phyloP scores from a whole-genome alignment of 2,329 filamentous ascomycete species.

The Monosporascus sp. region DNA sequence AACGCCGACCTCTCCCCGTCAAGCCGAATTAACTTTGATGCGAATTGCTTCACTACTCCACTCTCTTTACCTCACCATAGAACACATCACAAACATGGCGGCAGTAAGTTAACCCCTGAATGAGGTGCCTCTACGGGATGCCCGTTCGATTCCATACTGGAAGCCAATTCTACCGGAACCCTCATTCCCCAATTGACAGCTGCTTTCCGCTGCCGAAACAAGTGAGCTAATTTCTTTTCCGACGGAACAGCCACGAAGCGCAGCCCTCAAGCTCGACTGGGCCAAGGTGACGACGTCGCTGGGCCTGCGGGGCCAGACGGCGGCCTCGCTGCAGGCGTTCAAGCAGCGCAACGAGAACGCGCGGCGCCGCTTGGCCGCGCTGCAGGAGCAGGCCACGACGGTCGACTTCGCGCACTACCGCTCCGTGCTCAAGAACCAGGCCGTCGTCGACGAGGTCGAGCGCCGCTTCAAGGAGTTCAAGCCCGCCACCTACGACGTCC shows the following conservation, averaged over 20 bases:
- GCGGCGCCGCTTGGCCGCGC: slow-evolving; percentile 82
- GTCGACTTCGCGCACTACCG: slow-evolving; percentile 96
- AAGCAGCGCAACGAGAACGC: slow-evolving; percentile 99
- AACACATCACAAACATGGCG: slow-evolving; percentile 58
- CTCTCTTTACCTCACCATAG: slow-evolving; percentile 34
- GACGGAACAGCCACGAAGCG: slow-evolving; percentile 68
- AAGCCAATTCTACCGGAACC: not conserved
- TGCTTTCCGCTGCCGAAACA: not conserved
- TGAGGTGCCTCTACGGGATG: slow-evolving; percentile 1
- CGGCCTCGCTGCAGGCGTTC: slow-evolving; percentile 85
- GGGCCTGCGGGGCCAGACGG: slow-evolving; percentile 92
- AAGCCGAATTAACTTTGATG: slow-evolving; percentile 38
- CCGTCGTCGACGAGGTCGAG: slow-evolving; percentile 94
- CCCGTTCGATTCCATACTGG: not conserved
- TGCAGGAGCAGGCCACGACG: slow-evolving; percentile 76
- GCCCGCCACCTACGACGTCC: slow-evolving; percentile 87
- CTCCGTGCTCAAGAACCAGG: slow-evolving; percentile 88
- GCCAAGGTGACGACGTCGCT: slow-evolving; percentile 89
- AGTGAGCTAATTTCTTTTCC: slow-evolving; percentile 52
- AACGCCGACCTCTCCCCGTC: slow-evolving; percentile 4
- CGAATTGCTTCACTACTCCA: slow-evolving; percentile 44
- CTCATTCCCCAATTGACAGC: slow-evolving; percentile 24
- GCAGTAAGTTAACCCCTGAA: slow-evolving; percentile 50
- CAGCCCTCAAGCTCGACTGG: slow-evolving; percentile 99
- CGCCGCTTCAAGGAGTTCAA: slow-evolving; percentile 89